Base-by-base conservation (phyloP, 306 rosid species). In the Macrotyloma uniflorum region DNA sequence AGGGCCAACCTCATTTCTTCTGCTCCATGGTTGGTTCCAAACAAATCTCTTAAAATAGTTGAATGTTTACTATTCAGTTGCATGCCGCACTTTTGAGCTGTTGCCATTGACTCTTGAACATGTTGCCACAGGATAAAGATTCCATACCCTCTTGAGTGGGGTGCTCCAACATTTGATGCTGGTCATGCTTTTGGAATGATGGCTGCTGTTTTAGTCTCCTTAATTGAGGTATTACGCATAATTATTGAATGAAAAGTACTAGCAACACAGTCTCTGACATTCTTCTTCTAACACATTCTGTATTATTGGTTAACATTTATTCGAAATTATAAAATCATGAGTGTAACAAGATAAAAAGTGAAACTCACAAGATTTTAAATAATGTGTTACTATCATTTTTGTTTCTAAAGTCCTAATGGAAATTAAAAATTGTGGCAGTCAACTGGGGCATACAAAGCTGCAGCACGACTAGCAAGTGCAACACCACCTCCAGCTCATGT, bases 401-500 rank as follows among this genome's bases (percentile, higher is more conserved):
- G 9, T 49, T 4, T 10, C 35, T 30, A n/a, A 58, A 71, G 16
- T 10, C 20, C 26, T 19, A 14, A n/a, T 36, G 30, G 67, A 26
- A 38, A 67, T 15, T 40, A 32, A 64, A 11, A 57, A 15, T 24
- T 42, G 14, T 85, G 38, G 59, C 91, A 96, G 99, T 96, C 99
- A 75, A 96, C 99, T 1, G 99, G 93, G 66, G 98, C 99, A 32
- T 93, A 90, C 87, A 96, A 93, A 91, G 98, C 97, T 73, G 99
- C 98, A 50, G 87, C 99, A 2, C 85, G 99, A 38, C 86, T 96
- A 58, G 99, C 99, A 22, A 96, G 99, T 69, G 99, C 99, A 23
- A 96, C 99, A 13, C 98, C 96, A 1, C 99, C 99, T 43, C 99
- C 99, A 50, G 89, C 99, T 70, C 97, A 96, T 88, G 98, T 96